These are phyloP conservation scores for Colletotrichum spaethianum DNA, from an alignment of 2,329 filamentous ascomycete genomes.

Conservation along the genomic window DNA sequence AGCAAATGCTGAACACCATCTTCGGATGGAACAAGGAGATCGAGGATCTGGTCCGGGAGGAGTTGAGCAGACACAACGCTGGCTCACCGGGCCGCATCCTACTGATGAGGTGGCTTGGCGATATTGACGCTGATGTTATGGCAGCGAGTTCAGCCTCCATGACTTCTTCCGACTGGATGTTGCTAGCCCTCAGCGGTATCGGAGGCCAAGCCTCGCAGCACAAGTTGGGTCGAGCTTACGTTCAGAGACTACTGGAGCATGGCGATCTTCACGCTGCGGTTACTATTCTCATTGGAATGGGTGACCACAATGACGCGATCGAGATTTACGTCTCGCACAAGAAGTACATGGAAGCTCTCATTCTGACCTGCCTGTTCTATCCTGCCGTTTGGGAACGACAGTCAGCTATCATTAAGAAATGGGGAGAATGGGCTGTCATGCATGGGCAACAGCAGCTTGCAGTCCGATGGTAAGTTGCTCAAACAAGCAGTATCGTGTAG, in stretches of 20 bases:
- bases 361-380: conserved; percentile 87
- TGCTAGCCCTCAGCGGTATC: conserved; percentile 91
- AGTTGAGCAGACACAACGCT: conserved; percentile 80
- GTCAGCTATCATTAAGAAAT: conserved; percentile 89
- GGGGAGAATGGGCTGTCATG: conserved; percentile 92
- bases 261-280: conserved; percentile 94
- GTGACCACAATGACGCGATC: conserved; percentile 93
- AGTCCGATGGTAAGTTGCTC: conserved; percentile 76
- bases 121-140: conserved; percentile 86
- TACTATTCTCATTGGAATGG: conserved; percentile 92
- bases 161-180: conserved; percentile 97
- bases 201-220: conserved; percentile 82
- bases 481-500: neutral
- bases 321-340: conserved; percentile 96
- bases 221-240: conserved; percentile 90
- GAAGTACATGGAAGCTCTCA: conserved; percentile 91
- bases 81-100: conserved; percentile 86
- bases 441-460: conserved; percentile 91
- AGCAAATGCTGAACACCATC: conserved; percentile 92
- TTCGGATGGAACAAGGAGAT: conserved; percentile 96
- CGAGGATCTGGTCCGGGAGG: conserved; percentile 85
- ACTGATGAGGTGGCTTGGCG: conserved; percentile 92
- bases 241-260: conserved; percentile 89
- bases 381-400: conserved; percentile 93
- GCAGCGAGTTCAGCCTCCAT: conserved; percentile 86